A percentile compares a stretch with the other conserved stretches of the same genome.
phyloP scores from a whole-genome alignment of 306 rosid species.

The Begonia peltatifolia region DNA sequence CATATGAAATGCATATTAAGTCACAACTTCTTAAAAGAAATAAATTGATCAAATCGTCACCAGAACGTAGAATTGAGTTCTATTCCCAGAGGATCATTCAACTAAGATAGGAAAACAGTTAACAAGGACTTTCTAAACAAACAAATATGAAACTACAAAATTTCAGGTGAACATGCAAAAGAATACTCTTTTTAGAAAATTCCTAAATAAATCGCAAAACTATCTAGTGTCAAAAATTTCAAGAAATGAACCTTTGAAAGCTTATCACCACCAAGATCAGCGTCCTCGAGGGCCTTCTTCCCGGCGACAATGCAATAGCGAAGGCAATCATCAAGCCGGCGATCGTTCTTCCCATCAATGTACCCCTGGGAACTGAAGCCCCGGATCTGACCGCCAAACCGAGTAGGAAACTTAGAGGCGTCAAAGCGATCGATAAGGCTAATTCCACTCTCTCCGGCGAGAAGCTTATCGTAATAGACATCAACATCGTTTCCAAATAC shows the following conservation, averaged over 20 bases:
- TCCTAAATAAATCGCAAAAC: not conserved
- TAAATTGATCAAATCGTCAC: no score
- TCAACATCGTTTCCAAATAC: constrained; percentile 82
- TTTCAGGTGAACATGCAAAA: no score
- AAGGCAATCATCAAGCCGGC: constrained; percentile 78
- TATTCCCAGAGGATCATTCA: no score
- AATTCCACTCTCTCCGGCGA: constrained; percentile 79
- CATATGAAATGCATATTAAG: not conserved
- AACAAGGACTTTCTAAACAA: no score
- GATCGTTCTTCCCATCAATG: constrained; percentile 89
- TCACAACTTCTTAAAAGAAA: no score
- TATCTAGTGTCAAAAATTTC: not conserved
- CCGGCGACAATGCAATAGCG: constrained; percentile 92
- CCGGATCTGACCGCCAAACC: constrained; percentile 92
- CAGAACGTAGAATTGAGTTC: no score
- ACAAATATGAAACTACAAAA: no score
- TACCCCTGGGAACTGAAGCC: constrained; percentile 68
- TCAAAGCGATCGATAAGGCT: constrained; percentile 64
- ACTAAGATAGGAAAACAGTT: no score
- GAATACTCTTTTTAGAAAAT: no score
- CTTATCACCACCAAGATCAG: constrained; percentile 55
- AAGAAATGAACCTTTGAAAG: constrained; percentile 36
- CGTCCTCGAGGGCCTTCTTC: constrained; percentile 74
- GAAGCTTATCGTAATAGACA: constrained; percentile 67
- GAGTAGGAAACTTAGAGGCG: constrained; percentile 86